phyloP scores from a whole-genome alignment of 345 rosid species.

The Eucalyptus microcorys region DNA sequence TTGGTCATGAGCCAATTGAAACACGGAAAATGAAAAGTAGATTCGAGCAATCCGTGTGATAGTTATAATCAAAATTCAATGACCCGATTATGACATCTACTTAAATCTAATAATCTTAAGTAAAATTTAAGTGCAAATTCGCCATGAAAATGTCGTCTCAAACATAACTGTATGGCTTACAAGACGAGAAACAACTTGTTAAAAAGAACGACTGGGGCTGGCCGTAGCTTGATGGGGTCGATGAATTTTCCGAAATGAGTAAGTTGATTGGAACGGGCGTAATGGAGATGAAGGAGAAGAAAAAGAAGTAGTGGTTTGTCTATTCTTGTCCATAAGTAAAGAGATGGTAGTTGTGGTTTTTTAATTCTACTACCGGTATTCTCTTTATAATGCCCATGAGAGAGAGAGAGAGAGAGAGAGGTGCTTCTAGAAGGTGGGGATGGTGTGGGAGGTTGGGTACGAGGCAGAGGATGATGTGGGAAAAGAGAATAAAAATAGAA shows the following conservation, averaged over 20 bases:
- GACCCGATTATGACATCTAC: not conserved
- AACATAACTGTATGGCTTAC: not conserved
- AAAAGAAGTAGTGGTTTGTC: slow-evolving; percentile 10
- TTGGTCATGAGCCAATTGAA: not conserved
- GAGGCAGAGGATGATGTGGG: slow-evolving; percentile 12
- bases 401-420: not conserved
- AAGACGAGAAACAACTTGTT: not conserved
- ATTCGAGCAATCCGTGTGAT: not conserved
- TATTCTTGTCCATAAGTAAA: slow-evolving; percentile 1
- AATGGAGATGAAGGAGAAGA: not conserved
- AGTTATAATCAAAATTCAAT: not conserved
- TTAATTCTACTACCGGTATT: slow-evolving; percentile 8
- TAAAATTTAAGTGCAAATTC: not conserved
- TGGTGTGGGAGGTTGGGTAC: slow-evolving; percentile 27
- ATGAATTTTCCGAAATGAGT: not conserved
- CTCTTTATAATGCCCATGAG: not conserved
- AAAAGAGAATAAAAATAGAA: not conserved
- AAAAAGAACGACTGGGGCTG: not conserved
- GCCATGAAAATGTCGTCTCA: not conserved
- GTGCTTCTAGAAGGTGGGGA: not conserved
- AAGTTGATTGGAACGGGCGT: slow-evolving; percentile 15
- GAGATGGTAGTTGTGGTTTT: slow-evolving; percentile 33
- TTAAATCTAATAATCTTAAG: not conserved
- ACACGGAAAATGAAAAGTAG: not conserved
- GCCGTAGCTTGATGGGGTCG: not conserved